Conservation (phyloP, 225 moss, liverwort and hornwort species). For the Marchantia polymorpha region DNA sequence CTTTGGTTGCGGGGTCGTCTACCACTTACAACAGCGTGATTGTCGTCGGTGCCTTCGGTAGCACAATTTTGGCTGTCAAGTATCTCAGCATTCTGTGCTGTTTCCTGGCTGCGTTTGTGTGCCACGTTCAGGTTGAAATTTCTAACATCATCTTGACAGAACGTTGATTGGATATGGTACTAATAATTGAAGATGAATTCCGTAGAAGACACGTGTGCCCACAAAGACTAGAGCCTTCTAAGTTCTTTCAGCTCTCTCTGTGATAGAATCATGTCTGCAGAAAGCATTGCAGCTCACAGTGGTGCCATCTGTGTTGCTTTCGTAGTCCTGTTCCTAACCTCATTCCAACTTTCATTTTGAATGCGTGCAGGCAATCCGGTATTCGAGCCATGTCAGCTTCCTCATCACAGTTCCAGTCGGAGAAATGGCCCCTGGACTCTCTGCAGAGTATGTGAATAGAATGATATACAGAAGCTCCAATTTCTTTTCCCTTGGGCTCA, state of each 20-base stretch:
- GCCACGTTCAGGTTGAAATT: constrained; percentile 42
- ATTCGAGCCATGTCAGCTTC: constrained; percentile 74
- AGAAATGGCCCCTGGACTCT: constrained; percentile 59
- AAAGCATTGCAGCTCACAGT: too few relatives aligned
- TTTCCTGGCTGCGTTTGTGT: constrained; percentile 67
- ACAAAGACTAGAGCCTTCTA: too few relatives aligned
- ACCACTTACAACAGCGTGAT: constrained; percentile 41
- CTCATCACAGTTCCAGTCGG: constrained; percentile 69
- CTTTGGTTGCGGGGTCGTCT: constrained; percentile 49
- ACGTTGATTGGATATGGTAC: not conserved
- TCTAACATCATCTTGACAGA: not conserved
- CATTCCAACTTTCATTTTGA: not conserved
- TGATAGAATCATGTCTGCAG: too few relatives aligned
- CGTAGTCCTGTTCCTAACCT: not conserved
- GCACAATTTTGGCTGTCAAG: constrained; percentile 47
- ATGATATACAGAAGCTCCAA: constrained; percentile 57
- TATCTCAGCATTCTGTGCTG: constrained; percentile 65
- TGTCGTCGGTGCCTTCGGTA: constrained; percentile 47
- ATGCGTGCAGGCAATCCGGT: constrained; percentile 60
- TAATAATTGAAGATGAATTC: too few relatives aligned
- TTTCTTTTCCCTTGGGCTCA: constrained; percentile 74
- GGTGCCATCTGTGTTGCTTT: too few relatives aligned
- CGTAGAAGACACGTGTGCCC: too few relatives aligned
- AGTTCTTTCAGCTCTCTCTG: too few relatives aligned
- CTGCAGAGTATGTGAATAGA: constrained; percentile 68